phyloP scores from a whole-genome alignment of 371 early-diverging fungal species.

The Mortierella sp. region DNA sequence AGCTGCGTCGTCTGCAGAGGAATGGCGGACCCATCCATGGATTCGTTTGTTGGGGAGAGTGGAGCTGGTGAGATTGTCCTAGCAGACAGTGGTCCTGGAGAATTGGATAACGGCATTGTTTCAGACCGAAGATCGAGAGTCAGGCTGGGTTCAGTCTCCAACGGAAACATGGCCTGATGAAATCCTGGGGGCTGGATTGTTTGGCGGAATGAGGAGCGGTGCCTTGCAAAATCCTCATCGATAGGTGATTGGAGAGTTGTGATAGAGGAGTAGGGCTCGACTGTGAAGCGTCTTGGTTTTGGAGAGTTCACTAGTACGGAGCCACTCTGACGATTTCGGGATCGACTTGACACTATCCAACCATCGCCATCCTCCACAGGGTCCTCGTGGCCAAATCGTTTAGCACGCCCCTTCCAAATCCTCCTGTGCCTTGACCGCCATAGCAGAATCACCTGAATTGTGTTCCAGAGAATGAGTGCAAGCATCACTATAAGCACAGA shows the following conservation, averaged over 20 bases:
- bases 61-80: slow-evolving; percentile 27
- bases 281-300: slow-evolving; percentile 39
- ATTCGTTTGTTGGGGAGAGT: slow-evolving; percentile 27
- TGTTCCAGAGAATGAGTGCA: slow-evolving; percentile 48
- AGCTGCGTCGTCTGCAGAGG: slow-evolving; percentile 37
- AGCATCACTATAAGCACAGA: slow-evolving; percentile 43
- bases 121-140: slow-evolving; percentile 25
- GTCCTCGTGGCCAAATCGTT: slow-evolving; percentile 24
- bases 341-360: slow-evolving; percentile 28
- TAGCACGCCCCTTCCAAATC: slow-evolving; percentile 32
- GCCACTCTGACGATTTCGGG: slow-evolving; percentile 12
- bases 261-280: slow-evolving; percentile 37
- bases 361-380: slow-evolving; percentile 6
- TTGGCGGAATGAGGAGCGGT: slow-evolving; percentile 17
- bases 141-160: slow-evolving; percentile 9
- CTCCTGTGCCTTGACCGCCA: slow-evolving; percentile 26
- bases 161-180: slow-evolving; percentile 22
- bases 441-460: slow-evolving; percentile 40
- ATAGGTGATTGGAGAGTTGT: slow-evolving; percentile 15
- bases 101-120: slow-evolving; percentile 22
- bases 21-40: slow-evolving; percentile 24
- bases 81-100: slow-evolving; percentile 39
- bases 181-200: slow-evolving; percentile 15
- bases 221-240: slow-evolving; percentile 10
- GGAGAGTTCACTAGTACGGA: slow-evolving; percentile 1